phyloP scores from a whole-genome alignment of 148 eudicot genomes.

The Chenopodium formosanum region DNA sequence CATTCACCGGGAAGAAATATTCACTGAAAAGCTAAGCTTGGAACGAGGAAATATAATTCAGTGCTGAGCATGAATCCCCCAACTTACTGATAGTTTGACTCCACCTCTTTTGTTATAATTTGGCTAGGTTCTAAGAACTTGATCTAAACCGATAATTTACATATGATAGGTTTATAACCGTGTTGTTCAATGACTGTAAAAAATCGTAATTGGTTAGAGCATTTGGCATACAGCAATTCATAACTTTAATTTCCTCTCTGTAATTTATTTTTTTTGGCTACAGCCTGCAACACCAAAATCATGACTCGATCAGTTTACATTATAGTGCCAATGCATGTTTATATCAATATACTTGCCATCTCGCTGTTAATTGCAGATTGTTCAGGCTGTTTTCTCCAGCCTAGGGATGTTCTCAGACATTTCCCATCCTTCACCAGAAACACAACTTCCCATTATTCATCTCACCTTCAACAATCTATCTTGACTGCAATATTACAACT shows the following conservation, averaged over 20 bases:
- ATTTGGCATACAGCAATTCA: not conserved
- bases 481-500: too few relatives aligned
- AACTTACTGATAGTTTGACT: conserved; percentile 5
- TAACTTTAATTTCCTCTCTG: not conserved
- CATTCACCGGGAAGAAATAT: conserved; percentile 41
- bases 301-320: not conserved
- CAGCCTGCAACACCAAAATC: not conserved
- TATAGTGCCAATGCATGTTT: not conserved
- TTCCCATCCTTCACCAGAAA: too few relatives aligned
- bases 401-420: too few relatives aligned
- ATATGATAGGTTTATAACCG: not conserved
- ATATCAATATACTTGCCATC: too few relatives aligned
- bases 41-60: not conserved
- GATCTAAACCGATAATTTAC: not conserved
- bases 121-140: not conserved
- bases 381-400: not conserved
- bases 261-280: not conserved
- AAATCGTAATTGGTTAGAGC: not conserved
- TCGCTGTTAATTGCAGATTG: not conserved
- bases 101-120: conserved; percentile 1
- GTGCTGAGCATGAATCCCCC: not conserved
- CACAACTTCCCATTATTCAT: too few relatives aligned
- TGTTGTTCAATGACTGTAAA: not conserved
- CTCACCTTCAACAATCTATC: too few relatives aligned
- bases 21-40: conserved; percentile 23